Base-by-base conservation (phyloP, 805 yeast species). In the Cyberlindnera meyerae region DNA sequence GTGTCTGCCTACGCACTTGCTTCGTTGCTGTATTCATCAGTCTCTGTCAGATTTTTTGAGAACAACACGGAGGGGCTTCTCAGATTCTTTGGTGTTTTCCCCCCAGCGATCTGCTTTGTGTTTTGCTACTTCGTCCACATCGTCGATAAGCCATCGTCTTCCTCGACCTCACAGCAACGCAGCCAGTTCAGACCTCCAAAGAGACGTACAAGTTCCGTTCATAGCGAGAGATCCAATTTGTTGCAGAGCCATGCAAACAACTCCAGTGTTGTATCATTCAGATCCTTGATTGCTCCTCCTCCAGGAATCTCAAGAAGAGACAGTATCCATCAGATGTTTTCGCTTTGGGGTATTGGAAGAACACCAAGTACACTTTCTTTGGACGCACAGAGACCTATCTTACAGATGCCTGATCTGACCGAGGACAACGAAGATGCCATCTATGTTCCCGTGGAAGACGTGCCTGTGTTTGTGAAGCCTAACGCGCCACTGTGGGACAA, bases 11-110 rank as follows among this genome's bases (percentile, higher is more conserved):
- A 75, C 56, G 94, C 90, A 0, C 58, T 83, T 28, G 74, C 87
- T 6, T 88, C 90, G 4, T 66, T 83, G 27, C 46, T 80, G 14
- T 80, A 78, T 51, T 75, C 86, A 3, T 55, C 71, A 3, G 48
- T 80, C 4, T 72, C 84, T 11, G 75, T 82, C 0, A 48, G 59
- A 6, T 65, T 71, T 34, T 82, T 73, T 46, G 55, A 60, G 7
- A 74, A 68, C 22, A 58, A 80, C 44, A 70, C 84, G 1, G 71
- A 67, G 6, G 75, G 74, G 0, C 64, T 82, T 2, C 62, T 83
- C 29, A 53, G 55, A 36, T 82, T 82, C 52, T 66, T 83, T 42
- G 60, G 79, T 1, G 40, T 71, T 1, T 67, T 66, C 32, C 73
- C 86, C 35, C 52, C 69, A 2, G n/a, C 43, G 0, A 47, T 61